These are phyloP conservation scores for Gossypium laxum DNA, from an alignment of 441 rosid genomes.

Conservation along the genomic window DNA sequence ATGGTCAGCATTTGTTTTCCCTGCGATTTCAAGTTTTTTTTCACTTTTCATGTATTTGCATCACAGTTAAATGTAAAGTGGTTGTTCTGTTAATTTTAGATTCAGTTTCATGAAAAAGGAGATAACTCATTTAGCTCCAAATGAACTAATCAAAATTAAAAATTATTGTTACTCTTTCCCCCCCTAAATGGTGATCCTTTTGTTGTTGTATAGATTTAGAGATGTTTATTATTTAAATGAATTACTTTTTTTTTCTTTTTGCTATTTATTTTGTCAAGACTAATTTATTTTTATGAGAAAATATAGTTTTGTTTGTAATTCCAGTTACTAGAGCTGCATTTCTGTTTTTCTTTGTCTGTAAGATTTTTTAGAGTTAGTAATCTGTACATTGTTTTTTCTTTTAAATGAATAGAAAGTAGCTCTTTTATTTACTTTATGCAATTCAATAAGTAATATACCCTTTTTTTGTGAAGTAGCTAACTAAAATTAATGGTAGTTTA, in stretches of 20 bases:
- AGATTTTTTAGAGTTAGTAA: background rate
- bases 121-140: background rate
- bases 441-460: background rate
- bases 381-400: background rate
- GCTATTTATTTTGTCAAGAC: background rate
- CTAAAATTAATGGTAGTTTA: background rate
- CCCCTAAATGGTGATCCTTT: background rate
- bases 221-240: background rate
- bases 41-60: background rate
- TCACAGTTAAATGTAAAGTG: background rate
- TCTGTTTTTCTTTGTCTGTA: background rate
- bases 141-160: background rate
- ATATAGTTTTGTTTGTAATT: background rate
- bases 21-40: background rate
- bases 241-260: background rate
- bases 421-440: background rate
- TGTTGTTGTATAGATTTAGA: conserved; percentile 5
- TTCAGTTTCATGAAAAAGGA: background rate
- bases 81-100: background rate
- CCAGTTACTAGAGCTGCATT: conserved; percentile 2
- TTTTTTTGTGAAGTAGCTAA: background rate
- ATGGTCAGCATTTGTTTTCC: conserved; percentile 22
- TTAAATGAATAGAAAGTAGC: background rate
- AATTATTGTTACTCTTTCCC: background rate
- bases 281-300: background rate